Evolutionary conservation across 1,284 basidiomycete genomes (phyloP), one percentile per base, ranked within the genome.

Genomic region (Xanthoconium separans): DNA sequence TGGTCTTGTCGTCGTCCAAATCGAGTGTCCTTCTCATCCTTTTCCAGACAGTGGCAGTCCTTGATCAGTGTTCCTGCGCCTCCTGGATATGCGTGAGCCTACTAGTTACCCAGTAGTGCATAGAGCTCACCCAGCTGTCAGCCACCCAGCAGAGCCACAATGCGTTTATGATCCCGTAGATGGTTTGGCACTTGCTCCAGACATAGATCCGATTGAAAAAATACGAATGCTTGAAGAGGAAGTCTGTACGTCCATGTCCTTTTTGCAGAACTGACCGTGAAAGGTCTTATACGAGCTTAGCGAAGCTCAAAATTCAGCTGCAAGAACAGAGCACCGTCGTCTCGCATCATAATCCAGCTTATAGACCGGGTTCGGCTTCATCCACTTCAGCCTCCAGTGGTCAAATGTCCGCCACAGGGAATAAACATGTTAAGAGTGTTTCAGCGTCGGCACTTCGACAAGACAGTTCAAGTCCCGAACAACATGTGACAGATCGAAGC

Each of bases 81-180:
- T 46, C 78, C 85, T 24, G 88, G 88, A 61, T 90, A 89, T 71
- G 83, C 84, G 89, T 89, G 65, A 67, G 87, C 75, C 36, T 47
- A 29, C 27, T 31, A 49, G 45, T 45, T 54, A 50, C 43, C 34
- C 41, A 37, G 36, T 42, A 18, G 31, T 37, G 9, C 34, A 27
- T n/a, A 27, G 15, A 51, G 27, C 54, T 69, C 47, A 65, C 36
- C 30, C 48, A 20, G 33, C 39, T 42, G 50, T 45, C 43, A 91
- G 89, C 31, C 89, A 92, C 71, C 90, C 90, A 15, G 75, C 79
- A 13, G 88, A 91, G 68, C 89, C 89, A 4, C 84, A 86, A 64
- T 92, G 89, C 64, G 82, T 81, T 9, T 92, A 92, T 66, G 89
- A 92, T 70, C 90, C 89, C 2, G 84, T 91, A 16, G 90, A 92